Percentiles rank a stretch among this genome's conserved stretches.
Evolutionary conservation across 2,329 filamentous ascomycete species (phyloP).

Genomic region (Monilinia laxa): DNA sequence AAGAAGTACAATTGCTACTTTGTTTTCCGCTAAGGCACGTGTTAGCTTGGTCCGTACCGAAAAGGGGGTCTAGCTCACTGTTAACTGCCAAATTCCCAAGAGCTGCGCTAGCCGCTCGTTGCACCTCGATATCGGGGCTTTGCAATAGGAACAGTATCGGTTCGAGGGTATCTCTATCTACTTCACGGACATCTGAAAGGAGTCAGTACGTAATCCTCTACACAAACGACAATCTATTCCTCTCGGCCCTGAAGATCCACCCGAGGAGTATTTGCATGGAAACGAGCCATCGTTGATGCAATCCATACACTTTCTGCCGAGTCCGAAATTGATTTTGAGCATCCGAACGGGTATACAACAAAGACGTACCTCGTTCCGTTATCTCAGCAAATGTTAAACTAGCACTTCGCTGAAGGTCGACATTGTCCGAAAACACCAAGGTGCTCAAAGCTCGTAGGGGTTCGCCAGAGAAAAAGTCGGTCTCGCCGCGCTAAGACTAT

Average conservation of each 20-base stretch:
- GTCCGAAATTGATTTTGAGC: neutral
- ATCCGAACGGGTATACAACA: slow-evolving; percentile 4
- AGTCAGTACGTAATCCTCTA: slow-evolving; percentile 27
- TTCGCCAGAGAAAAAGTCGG: slow-evolving; percentile 97
- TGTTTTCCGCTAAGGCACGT: slow-evolving; percentile 78
- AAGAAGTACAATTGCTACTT: slow-evolving; percentile 90
- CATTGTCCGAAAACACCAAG: slow-evolving; percentile 96
- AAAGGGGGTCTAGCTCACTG: slow-evolving; percentile 57
- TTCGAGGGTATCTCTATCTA: slow-evolving; percentile 90
- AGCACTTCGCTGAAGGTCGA: slow-evolving; percentile 94
- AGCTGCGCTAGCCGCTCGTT: slow-evolving; percentile 92
- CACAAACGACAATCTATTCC: neutral
- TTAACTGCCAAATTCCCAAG: slow-evolving; percentile 96
- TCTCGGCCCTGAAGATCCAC: neutral
- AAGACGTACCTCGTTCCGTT: slow-evolving; percentile 81
- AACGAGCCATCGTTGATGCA: neutral
- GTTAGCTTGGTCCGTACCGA: slow-evolving; percentile 44
- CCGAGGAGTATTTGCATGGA: neutral
- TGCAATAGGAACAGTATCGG: slow-evolving; percentile 94
- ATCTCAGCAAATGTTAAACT: slow-evolving; percentile 99
- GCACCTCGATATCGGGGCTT: slow-evolving; percentile 94
- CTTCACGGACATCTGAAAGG: slow-evolving; percentile 83
- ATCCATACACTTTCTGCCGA: neutral
- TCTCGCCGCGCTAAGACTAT: slow-evolving; percentile 72
- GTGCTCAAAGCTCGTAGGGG: slow-evolving; percentile 92